Percentiles rank a stretch among this genome's conserved stretches.
Conservation (phyloP, 305 asterid genomes). For the Solanum hybrid region DNA sequence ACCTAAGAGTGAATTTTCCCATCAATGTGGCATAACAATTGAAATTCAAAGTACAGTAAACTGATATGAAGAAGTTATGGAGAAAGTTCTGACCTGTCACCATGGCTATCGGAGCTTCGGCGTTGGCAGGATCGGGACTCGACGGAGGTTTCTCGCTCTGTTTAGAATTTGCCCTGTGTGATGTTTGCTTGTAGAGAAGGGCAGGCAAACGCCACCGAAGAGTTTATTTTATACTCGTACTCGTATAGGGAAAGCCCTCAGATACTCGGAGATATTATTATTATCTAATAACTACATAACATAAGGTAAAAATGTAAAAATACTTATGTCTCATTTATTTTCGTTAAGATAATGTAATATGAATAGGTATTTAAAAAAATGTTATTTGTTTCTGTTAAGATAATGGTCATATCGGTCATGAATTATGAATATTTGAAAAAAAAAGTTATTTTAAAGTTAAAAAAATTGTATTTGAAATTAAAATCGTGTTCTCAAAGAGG, state of each 20-base stretch:
- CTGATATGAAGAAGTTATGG: not conserved
- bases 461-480: too few species aligned
- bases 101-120: constrained; percentile 18
- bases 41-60: not conserved
- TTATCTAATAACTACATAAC: not conserved
- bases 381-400: too few species aligned
- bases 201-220: constrained; percentile 9
- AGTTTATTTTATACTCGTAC: not conserved
- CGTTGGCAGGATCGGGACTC: constrained; percentile 18
- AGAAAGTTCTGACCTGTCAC: constrained; percentile 19
- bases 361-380: too few species aligned
- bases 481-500: too few species aligned
- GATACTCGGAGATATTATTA: not conserved
- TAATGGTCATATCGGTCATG: too few species aligned
- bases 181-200: constrained; percentile 27
- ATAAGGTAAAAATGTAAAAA: not conserved
- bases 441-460: too few species aligned
- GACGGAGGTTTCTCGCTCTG: not conserved
- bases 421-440: too few species aligned
- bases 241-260: not conserved
- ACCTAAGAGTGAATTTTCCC: not conserved
- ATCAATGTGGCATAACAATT: not conserved
- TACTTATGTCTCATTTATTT: not conserved
- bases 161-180: not conserved
- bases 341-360: not conserved